These are phyloP conservation scores for Stylonectria norvegica DNA, from an alignment of 2,329 filamentous ascomycete genomes.

Conservation along the genomic window DNA sequence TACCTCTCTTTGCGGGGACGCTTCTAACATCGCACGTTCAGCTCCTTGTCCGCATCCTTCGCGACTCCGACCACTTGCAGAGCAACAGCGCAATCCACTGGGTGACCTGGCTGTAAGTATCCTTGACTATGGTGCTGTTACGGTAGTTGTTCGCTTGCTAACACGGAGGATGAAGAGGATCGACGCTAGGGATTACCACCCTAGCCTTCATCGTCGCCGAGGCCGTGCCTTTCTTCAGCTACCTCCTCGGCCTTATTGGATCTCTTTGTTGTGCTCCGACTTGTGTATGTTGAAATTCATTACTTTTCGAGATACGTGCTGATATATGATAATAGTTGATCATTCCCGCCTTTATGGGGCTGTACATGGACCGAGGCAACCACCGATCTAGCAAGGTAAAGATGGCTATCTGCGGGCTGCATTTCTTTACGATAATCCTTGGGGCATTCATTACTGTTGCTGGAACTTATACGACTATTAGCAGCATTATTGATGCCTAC, in stretches of 20 bases:
- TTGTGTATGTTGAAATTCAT: slow-evolving; percentile 17
- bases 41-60: slow-evolving; percentile 24
- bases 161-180: slow-evolving; percentile 5
- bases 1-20: neutral
- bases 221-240: slow-evolving; percentile 26
- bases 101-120: slow-evolving; percentile 24
- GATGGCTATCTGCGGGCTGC: slow-evolving; percentile 7
- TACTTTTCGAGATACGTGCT: neutral
- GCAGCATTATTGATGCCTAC: slow-evolving; percentile 27
- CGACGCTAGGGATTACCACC: slow-evolving; percentile 18
- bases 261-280: slow-evolving; percentile 28
- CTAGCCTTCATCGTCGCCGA: slow-evolving; percentile 19
- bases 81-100: slow-evolving; percentile 24
- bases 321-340: slow-evolving; percentile 13
- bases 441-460: slow-evolving; percentile 23
- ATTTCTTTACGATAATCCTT: slow-evolving; percentile 18
- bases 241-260: slow-evolving; percentile 24
- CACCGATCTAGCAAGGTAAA: slow-evolving; percentile 7
- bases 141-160: no score
- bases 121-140: no score
- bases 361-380: slow-evolving; percentile 16
- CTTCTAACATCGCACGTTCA: slow-evolving; percentile 4
- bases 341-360: slow-evolving; percentile 24
- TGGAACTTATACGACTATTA: slow-evolving; percentile 25
- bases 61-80: slow-evolving; percentile 23